Base-by-base conservation (phyloP, 768 basidiomycete species). In the Tricholoma hemisulphureum region DNA sequence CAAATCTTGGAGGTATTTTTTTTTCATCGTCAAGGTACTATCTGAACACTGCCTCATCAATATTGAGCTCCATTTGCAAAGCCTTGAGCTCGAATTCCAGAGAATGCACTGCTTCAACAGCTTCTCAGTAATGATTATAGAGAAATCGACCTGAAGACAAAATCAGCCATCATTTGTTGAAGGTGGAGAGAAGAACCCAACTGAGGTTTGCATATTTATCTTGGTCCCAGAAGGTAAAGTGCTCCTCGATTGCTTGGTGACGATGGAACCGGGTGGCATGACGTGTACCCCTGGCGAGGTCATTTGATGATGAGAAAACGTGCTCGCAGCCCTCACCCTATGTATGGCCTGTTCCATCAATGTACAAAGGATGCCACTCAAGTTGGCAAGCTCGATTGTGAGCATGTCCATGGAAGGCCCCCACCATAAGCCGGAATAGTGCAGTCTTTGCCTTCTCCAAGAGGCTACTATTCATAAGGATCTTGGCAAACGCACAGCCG, bases 321-420 rank as follows among this genome's bases (percentile, higher is more conserved):
- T n/a, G n/a, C n/a, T n/a, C n/a, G n/a, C n/a, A n/a, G n/a, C n/a
- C n/a, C n/a, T n/a, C n/a, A n/a, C n/a, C n/a, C n/a, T n/a, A n/a
- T n/a, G n/a, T n/a, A n/a, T n/a, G n/a, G n/a, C n/a, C n/a, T n/a
- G n/a, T n/a, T n/a, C n/a, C n/a, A n/a, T n/a, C n/a, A n/a, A n/a
- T n/a, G n/a, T n/a, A n/a, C n/a, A n/a, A n/a, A n/a, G n/a, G n/a
- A 43, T 63, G 68, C 32, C 58, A 58, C 6, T 46, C 7, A 2
- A 65, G 37, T 39, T 69, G 68, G 41, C 68, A 69, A 2, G 3
- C 16, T 18, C 57, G 51, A 37, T 58, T 63, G 56, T 67, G 65
- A n/a, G n/a, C n/a, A n/a, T n/a, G n/a, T n/a, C n/a, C n/a, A n/a
- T n/a, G n/a, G n/a, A n/a, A n/a, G n/a, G 16, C 16, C 6, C 35